Base-by-base conservation (phyloP, 352 stramenopile genomes). In the Pythium chondricola region DNA sequence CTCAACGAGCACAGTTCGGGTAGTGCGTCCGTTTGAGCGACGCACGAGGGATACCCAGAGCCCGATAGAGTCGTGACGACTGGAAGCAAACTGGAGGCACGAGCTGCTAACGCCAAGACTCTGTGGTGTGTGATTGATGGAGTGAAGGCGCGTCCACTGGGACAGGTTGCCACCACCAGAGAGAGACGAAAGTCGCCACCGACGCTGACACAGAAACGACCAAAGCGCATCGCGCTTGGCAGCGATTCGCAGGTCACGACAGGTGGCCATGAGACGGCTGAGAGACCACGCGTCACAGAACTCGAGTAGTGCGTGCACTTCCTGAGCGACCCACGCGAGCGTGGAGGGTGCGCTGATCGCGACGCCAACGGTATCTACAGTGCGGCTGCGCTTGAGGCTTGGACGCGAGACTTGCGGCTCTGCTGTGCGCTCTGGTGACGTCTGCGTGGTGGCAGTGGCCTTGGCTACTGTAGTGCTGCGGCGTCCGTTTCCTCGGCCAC, bases 211-310 rank as follows among this genome's bases (percentile, higher is more conserved):
- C 4, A 84, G 51, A 16, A 56, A 35, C n/a, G 4, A 17, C 71
- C 71, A 83, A 16, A 76, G 58, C n/a, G 43, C 45, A 21, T 70
- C 47, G 11, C 26, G 51, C 1, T 48, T 47, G n/a, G 63, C 43
- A 9, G 39, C 45, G 10, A 14, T 13, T 5, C 27, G 33, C 26
- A 84, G 33, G 18, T 74, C 67, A 8, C 52, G 52, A 9, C 56
- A 78, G 2, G 63, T 67, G 13, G 42, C 21, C 67, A 69, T 69
- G 6, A 80, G 44, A 1, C 33, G 47, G 26, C 51, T 58, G 18
- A 84, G 52, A 24, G 57, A 71, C 72, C 72, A 82, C 10, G 72
- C 72, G 41, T 84, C 72, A 33, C 69, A 84, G 47, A 58, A 69
- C 17, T 61, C 48, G 21, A 84, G 36, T 32, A 84, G 42, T 4